These are phyloP conservation scores for Podosphaera aphanis DNA, from an alignment of 2,329 filamentous ascomycete species.

Conservation along the genomic window DNA sequence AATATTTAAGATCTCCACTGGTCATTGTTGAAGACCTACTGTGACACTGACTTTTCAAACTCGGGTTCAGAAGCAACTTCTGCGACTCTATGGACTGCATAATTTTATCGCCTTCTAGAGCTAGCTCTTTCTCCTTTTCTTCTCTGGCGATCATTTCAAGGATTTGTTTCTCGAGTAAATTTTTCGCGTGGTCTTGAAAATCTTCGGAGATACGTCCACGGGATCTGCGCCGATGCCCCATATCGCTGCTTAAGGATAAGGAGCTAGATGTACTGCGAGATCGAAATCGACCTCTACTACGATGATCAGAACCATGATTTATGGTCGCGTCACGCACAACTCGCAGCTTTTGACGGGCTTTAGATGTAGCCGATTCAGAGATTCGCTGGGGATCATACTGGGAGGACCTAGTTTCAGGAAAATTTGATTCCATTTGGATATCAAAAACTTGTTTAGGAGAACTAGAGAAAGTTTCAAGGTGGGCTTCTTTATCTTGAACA, in stretches of 20 bases:
- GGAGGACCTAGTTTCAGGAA: constrained; percentile 15
- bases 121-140: constrained; percentile 15
- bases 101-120: constrained; percentile 3
- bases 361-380: constrained; percentile 29
- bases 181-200: constrained; percentile 23
- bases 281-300: constrained; percentile 29
- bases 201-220: constrained; percentile 22
- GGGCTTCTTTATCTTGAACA: constrained; percentile 1
- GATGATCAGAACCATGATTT: constrained; percentile 32
- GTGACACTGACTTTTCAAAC: constrained; percentile 3
- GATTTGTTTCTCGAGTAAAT: constrained; percentile 38
- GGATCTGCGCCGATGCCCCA: constrained; percentile 16
- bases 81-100: constrained; percentile 5
- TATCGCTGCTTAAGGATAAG: constrained; percentile 35
- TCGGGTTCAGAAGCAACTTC: constrained; percentile 4
- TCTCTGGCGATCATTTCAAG: constrained; percentile 34
- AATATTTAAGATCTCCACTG: constrained; percentile 6
- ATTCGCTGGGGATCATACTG: constrained; percentile 13
- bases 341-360: constrained; percentile 36
- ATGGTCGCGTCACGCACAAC: constrained; percentile 24
- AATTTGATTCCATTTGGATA: constrained; percentile 14
- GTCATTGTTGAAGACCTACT: constrained; percentile 8
- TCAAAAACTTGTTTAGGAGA: constrained; percentile 5
- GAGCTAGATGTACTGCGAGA: constrained; percentile 31
- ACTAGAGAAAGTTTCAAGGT: constrained; percentile 5